Evolutionary conservation across 2,329 filamentous ascomycete genomes (phyloP).

Genomic region (Talaromyces albobiverticillius): DNA sequence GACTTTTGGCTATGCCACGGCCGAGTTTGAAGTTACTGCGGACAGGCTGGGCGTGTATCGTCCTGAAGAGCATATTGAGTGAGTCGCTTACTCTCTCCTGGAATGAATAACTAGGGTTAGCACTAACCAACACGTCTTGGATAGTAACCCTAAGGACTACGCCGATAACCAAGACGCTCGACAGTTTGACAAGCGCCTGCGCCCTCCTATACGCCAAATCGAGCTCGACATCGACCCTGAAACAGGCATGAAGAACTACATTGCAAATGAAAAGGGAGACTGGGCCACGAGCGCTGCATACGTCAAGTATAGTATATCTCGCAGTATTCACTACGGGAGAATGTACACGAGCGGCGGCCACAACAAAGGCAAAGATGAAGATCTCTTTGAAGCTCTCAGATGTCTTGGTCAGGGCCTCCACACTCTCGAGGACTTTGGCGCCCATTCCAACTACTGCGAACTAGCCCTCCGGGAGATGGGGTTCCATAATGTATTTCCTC

Average conservation of each 20-base stretch:
- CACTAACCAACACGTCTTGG: neutral
- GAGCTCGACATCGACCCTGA: slow-evolving; percentile 71
- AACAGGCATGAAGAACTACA: slow-evolving; percentile 99
- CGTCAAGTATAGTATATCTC: slow-evolving; percentile 69
- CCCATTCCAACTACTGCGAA: slow-evolving; percentile 82
- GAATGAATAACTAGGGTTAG: neutral
- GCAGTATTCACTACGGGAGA: slow-evolving; percentile 74
- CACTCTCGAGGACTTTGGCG: slow-evolving; percentile 74
- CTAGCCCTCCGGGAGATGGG: slow-evolving; percentile 72
- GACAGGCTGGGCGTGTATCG: slow-evolving; percentile 78
- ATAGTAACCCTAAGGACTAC: slow-evolving; percentile 73
- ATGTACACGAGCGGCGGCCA: slow-evolving; percentile 67
- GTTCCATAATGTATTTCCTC: slow-evolving; percentile 66
- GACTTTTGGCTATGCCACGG: slow-evolving; percentile 80
- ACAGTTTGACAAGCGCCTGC: slow-evolving; percentile 70
- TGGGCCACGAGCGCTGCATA: slow-evolving; percentile 92
- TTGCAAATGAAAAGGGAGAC: slow-evolving; percentile 79
- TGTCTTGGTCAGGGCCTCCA: slow-evolving; percentile 74
- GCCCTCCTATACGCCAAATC: slow-evolving; percentile 69
- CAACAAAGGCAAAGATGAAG: slow-evolving; percentile 64
- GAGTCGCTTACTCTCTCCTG: slow-evolving; percentile 15
- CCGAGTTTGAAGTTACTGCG: slow-evolving; percentile 78
- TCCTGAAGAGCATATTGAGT: slow-evolving; percentile 61
- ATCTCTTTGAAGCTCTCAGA: slow-evolving; percentile 75
- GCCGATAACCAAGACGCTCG: slow-evolving; percentile 83